phyloP scores from a whole-genome alignment of 345 rosid genomes.

The Erucastrum elatum region DNA sequence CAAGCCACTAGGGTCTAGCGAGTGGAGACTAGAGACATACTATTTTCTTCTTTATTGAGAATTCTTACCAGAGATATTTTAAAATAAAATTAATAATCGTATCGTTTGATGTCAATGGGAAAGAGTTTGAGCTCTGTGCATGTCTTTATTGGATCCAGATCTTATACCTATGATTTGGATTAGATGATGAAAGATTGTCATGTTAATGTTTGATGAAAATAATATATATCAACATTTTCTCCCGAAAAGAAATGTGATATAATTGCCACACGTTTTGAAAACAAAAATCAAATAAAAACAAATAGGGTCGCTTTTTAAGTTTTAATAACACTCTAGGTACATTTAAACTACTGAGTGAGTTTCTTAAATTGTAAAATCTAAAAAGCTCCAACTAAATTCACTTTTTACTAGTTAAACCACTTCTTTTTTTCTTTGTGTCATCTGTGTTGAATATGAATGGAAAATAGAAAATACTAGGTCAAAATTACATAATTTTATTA shows the following conservation, averaged over 20 bases:
- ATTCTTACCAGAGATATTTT: not conserved
- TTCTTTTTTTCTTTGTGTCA: no score
- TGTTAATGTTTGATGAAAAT: not conserved
- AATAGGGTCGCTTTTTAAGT: no score
- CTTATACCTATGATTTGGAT: not conserved
- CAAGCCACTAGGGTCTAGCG: constrained; percentile 9
- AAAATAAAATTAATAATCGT: not conserved
- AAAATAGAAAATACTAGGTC: no score
- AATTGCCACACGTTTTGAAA: not conserved
- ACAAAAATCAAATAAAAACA: not conserved
- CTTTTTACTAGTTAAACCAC: no score
- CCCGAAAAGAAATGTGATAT: not conserved
- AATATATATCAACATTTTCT: not conserved
- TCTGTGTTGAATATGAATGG: no score
- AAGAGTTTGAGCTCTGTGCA: constrained; percentile 15
- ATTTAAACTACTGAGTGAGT: no score
- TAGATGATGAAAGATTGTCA: not conserved
- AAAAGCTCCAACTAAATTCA: no score
- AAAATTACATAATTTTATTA: no score
- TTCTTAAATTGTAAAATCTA: no score
- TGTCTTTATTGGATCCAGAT: not conserved
- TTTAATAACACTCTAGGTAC: no score
- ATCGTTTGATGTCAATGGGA: not conserved
- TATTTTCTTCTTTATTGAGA: not conserved
- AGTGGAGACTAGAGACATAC: not conserved